Evolutionary conservation across 352 stramenopile genomes (phyloP).

Genomic region (Lagenidium giganteum): DNA sequence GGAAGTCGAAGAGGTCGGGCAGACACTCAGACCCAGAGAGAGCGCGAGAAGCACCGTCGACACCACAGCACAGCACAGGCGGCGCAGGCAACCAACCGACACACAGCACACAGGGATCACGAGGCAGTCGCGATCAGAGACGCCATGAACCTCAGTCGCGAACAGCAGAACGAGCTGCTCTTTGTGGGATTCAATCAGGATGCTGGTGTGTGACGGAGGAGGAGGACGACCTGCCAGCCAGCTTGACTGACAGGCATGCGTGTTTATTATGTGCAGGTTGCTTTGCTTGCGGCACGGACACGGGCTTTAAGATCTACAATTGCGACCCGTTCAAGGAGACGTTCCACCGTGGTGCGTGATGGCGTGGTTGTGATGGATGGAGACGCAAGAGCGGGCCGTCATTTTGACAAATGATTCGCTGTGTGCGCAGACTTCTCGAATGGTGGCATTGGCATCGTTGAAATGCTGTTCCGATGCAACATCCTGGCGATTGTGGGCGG

Average conservation of each 20-base stretch:
- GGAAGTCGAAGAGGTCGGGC: no score
- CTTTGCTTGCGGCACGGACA: constrained; percentile 93
- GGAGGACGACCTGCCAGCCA: no score
- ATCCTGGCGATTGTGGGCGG: constrained; percentile 94
- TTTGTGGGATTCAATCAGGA: constrained; percentile 96
- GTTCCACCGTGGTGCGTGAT: constrained; percentile 86
- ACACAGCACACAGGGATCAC: no score
- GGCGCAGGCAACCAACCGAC: no score
- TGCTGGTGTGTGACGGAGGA: constrained; percentile 46
- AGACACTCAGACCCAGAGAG: no score
- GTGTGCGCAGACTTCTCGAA: constrained; percentile 81
- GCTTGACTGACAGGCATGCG: not conserved
- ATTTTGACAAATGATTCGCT: not conserved
- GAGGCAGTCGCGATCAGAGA: no score
- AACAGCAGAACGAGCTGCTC: constrained; percentile 91
- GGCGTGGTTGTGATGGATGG: not conserved
- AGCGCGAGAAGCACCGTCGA: no score
- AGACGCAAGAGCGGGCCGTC: no score
- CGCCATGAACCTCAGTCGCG: constrained; percentile 80
- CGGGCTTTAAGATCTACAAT: constrained; percentile 99
- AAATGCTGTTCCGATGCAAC: constrained; percentile 99
- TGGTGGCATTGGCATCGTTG: constrained; percentile 96
- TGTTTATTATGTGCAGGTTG: constrained; percentile 49
- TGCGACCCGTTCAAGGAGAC: constrained; percentile 97
- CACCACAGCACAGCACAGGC: no score